Evolutionary conservation across 2,329 filamentous ascomycete species (phyloP), one percentile per base, ranked within the genome.

Genomic region (Berkeleyomyces rouxiae): DNA sequence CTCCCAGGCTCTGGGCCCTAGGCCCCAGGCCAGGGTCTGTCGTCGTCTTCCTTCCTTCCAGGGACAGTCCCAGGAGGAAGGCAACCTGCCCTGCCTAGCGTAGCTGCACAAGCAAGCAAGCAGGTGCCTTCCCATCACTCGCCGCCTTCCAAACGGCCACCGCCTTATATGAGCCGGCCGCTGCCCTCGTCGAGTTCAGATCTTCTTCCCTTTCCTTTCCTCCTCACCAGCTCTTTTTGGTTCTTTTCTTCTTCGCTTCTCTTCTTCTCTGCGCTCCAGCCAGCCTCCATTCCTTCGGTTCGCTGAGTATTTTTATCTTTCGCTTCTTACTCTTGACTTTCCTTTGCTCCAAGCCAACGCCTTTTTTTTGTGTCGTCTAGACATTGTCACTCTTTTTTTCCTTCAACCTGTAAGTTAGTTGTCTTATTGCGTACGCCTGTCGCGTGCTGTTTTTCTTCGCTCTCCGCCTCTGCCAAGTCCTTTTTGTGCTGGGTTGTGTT

Each of bases 341-440:
- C 44, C 23, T 51, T 61, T 31, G 13, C 53, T 11, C 51, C 33
- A n/a, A 3, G 11, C 43, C 37, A 37, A 43, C 23, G 57, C 7
- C 13, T 49, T 31, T 47, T 59, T 37, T 59, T 37, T 57, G 59
- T 46, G 39, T 64, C 42, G 51, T 44, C 13, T 58, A 57, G 61
- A 60, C 57, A 59, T 13, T 55, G 57, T 60, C 61, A 63, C 55
- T 64, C 63, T 37, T 64, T 37, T 64, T 63, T 47, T 53, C 57
- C 44, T 49, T 59, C 33, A 59, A 53, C 57, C 40, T 64, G 61
- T 59, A 63, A 59, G 57, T 63, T 10, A n/a, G 46, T 23, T 39
- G 36, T 39, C 33, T 55, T 39, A n/a, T 55, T 39, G n/a, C 13
- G 6, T 55, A 13, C 46, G 11, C 33, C n/a, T 39, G 7, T 53